Evolutionary conservation across 371 early-diverging fungal genomes (phyloP), one percentile per base, ranked within the genome.

Genomic region (Actinomortierella ambigua): DNA sequence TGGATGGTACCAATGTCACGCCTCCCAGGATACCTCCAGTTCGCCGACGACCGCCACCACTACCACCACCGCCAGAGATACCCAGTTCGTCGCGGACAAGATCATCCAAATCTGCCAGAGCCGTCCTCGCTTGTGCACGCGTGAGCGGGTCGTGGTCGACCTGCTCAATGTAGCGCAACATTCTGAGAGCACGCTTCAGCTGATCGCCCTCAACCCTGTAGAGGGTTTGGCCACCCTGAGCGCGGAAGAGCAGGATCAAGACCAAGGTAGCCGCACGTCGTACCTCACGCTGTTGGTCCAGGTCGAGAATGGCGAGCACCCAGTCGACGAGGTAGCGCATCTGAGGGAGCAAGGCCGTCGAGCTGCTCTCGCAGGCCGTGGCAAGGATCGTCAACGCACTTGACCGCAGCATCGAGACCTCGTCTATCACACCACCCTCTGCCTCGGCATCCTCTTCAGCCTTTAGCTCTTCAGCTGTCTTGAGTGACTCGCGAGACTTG

Each of bases 361-460:
- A 91, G 50, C 86, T 84, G 5, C 86, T 88, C 76, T 93, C 90
- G 23, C 91, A 92, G 3, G 88, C 84, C 34, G 79, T 81, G 14
- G 91, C 85, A 18, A 94, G 69, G 23, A 96, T 86, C 1, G 92
- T 86, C 46, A 95, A 60, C 4, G 97, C 92, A 22, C 91, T 73
- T 3, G 75, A 79, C 17, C 85, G 81, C 43, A 82, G 50, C 15
- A 77, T 20, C 6, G 79, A 69, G 1, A 51, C 64, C 17, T 50
- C 48, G 18, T 76, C 69, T 20, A 71, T 53, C 17, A 67, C 53
- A 15, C 48, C 55, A 13, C 76, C 59, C 11, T 43, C 51, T 18
- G 49, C 50, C 0, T 59, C 57, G 11, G 71, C 77, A 13, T 67
- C 48, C 0, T 57, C 63, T 11, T 50, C 58, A 9, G 24, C 43